Evolutionary conservation across 2,329 filamentous ascomycete genomes (phyloP).

Genomic region (Rhynchosporium agropyri): DNA sequence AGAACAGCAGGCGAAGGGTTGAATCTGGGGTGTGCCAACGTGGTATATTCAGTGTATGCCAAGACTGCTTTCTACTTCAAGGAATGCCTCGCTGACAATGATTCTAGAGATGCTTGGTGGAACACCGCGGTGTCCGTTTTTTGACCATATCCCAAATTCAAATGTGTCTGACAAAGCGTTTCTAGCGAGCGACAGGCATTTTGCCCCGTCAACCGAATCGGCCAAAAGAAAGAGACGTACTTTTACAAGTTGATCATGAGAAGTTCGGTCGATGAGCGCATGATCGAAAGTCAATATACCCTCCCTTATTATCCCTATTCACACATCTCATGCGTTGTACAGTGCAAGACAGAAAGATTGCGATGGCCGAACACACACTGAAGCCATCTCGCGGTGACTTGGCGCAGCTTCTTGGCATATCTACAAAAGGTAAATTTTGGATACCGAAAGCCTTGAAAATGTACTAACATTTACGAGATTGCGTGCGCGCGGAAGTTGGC

Average conservation of each 20-base stretch:
- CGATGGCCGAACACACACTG: not conserved
- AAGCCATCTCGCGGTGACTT: not conserved
- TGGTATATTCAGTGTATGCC: slow-evolving; percentile 37
- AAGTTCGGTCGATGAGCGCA: slow-evolving; percentile 57
- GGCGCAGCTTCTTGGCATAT: slow-evolving; percentile 1
- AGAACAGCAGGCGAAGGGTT: slow-evolving; percentile 54
- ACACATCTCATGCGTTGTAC: not conserved
- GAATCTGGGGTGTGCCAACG: slow-evolving; percentile 57
- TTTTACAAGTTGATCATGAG: slow-evolving; percentile 57
- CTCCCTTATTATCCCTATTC: not conserved
- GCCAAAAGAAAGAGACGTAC: slow-evolving; percentile 60
- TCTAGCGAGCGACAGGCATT: slow-evolving; percentile 59
- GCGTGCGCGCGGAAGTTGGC: not conserved
- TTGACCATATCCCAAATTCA: not conserved
- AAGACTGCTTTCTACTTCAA: too few species aligned
- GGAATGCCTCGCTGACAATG: not conserved
- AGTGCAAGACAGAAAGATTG: slow-evolving; percentile 20
- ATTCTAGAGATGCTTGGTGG: slow-evolving; percentile 13
- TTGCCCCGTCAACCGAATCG: slow-evolving; percentile 61
- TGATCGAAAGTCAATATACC: slow-evolving; percentile 44
- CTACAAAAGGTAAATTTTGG: not conserved
- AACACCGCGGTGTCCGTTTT: not conserved
- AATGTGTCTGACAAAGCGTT: not conserved
- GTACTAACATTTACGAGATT: not conserved
- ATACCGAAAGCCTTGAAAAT: not conserved